Evolutionary conservation across 2,329 filamentous ascomycete genomes (phyloP), one percentile per base, ranked within the genome.

Genomic region (Knoxdaviesia proteae): DNA sequence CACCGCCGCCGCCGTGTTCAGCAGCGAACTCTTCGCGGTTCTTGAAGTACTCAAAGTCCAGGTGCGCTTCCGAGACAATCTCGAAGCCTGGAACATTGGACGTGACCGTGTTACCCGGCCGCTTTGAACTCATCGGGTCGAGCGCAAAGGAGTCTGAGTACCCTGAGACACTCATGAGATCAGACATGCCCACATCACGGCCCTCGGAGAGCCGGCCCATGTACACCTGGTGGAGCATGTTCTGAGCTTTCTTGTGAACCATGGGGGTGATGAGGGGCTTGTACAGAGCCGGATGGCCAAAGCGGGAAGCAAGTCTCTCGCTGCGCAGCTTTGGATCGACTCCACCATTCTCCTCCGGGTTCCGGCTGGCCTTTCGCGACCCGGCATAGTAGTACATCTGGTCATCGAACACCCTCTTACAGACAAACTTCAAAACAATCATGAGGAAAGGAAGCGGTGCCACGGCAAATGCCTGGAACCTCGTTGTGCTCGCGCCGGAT

Each of bases 1-100:
- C 71, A 29, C 80, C 81, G 5, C 81, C 86, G 4, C 41, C 44
- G n/a, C 84, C 84, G 49, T 86, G 80, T 43, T 90, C 83, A 7
- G 86, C 79, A 1, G 77, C 76, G 59, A 96, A 94, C 50, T 94
- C 88, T 2, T 82, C 72, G 1, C 84, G 71, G 57, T 94, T 80
- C 60, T 93, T 94, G 67, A 78, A 96, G 60, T 84, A 88, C 47
- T 84, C 77, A 55, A 92, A 94, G 56, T 94, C 86, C 58, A 94
- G 77, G 40, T 84, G 76, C 43, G 71, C 71, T 52, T 96, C 88
- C 0, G 82, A 77, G 0, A 96, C 87, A 45, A 93, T 76, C 58
- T 96, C 88, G 57, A 94, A 94, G 0, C 84, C 84, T 0, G 79
- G 75, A 5, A 80, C 52, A 35, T 41, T 41, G 8, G 53, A 49